A percentile compares a stretch with the other conserved stretches of the same genome.
phyloP scores from a whole-genome alignment of 2,329 filamentous ascomycete species.

The Aspergillaceae sp. region DNA sequence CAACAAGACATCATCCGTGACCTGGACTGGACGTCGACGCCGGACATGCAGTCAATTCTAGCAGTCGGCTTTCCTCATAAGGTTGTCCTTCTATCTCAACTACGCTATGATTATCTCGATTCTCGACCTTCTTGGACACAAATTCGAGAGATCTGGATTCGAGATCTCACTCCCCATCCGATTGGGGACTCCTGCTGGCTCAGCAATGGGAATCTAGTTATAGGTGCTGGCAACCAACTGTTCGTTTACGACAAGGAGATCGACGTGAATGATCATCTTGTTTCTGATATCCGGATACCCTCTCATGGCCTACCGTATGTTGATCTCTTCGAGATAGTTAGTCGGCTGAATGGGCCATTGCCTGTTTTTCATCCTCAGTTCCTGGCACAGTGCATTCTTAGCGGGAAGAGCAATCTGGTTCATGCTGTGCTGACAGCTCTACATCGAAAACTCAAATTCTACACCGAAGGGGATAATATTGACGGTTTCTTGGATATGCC shows the following conservation, averaged over 20 bases:
- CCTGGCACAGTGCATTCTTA: conserved; percentile 73
- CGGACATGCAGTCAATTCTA: conserved; percentile 77
- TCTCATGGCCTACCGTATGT: conserved; percentile 43
- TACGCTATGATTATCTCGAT: conserved; percentile 86
- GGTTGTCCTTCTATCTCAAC: conserved; percentile 72
- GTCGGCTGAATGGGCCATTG: conserved; percentile 74
- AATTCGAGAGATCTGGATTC: conserved; percentile 71
- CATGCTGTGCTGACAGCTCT: conserved; percentile 64
- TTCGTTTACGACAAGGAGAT: conserved; percentile 76
- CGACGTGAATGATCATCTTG: conserved; percentile 52
- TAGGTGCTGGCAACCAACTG: conserved; percentile 85
- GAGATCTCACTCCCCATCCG: conserved; percentile 74
- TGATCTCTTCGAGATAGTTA: conserved; percentile 74
- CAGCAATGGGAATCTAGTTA: conserved; percentile 70
- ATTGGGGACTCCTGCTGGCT: conserved; percentile 94
- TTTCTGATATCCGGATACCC: conserved; percentile 47
- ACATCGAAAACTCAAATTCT: conserved; percentile 70
- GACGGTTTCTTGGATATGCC: conserved; percentile 64
- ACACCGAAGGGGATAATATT: conserved; percentile 68
- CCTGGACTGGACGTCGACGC: conserved; percentile 88
- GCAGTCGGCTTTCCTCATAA: conserved; percentile 88
- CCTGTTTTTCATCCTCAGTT: conserved; percentile 91
- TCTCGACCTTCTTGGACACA: conserved; percentile 82
- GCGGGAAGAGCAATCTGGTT: conserved; percentile 65
- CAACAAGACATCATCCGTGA: conserved; percentile 69